These are phyloP conservation scores for Lachancea nothofagi DNA, from an alignment of 805 yeast genomes.

Conservation along the genomic window DNA sequence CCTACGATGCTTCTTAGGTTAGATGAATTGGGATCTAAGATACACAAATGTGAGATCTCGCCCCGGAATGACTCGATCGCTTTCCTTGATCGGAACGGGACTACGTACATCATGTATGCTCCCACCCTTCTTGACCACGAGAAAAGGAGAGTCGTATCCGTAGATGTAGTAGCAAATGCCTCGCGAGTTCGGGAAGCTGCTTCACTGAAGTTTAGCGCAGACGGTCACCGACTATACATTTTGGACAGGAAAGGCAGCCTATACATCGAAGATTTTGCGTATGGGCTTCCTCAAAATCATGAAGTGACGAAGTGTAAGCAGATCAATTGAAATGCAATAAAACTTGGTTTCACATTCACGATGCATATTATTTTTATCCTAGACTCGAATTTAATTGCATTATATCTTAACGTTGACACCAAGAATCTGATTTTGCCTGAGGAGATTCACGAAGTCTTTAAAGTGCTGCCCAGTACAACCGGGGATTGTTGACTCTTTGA, in stretches of 20 bases:
- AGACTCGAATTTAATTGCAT: neutral
- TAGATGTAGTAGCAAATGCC: slow-evolving; percentile 76
- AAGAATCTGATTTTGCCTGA: neutral
- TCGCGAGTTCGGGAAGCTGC: slow-evolving; percentile 74
- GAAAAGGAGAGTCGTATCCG: slow-evolving; percentile 44
- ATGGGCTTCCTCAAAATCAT: slow-evolving; percentile 68
- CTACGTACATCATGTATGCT: slow-evolving; percentile 61
- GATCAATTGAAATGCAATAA: slow-evolving; percentile 29
- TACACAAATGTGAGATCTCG: slow-evolving; percentile 68
- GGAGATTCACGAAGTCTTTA: slow-evolving; percentile 12
- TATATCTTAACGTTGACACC: neutral
- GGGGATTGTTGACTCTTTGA: slow-evolving; percentile 15
- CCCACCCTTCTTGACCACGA: slow-evolving; percentile 53
- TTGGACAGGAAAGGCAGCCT: slow-evolving; percentile 79
- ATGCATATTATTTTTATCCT: neutral
- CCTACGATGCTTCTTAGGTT: slow-evolving; percentile 58
- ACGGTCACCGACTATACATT: slow-evolving; percentile 72
- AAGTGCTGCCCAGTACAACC: slow-evolving; percentile 17
- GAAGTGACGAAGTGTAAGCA: slow-evolving; percentile 65
- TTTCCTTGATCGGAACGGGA: slow-evolving; percentile 72
- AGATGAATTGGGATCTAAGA: slow-evolving; percentile 75
- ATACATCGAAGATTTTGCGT: slow-evolving; percentile 80
- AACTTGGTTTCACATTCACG: neutral
- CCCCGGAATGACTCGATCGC: slow-evolving; percentile 87
- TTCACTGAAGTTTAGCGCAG: slow-evolving; percentile 63